These are phyloP conservation scores for Thalassiosira profunda DNA, from an alignment of 108 stramenopile species.

Conservation along the genomic window DNA sequence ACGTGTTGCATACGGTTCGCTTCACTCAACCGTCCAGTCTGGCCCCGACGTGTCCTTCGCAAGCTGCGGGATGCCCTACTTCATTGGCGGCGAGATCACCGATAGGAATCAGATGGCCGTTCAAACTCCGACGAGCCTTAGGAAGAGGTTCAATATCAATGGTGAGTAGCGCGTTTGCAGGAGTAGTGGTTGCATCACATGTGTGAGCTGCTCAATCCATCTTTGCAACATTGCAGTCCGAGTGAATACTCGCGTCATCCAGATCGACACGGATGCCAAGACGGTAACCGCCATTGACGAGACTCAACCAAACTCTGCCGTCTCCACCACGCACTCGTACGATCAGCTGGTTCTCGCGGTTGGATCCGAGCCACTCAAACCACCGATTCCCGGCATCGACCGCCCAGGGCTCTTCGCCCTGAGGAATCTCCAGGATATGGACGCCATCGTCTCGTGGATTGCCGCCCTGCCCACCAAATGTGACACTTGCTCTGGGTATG, in stretches of 20 bases:
- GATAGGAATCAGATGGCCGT: constrained; percentile 72
- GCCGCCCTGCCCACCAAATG: constrained; percentile 26
- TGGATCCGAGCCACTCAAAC: constrained; percentile 70
- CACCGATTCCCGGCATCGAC: constrained; percentile 74
- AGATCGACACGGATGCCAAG: constrained; percentile 54
- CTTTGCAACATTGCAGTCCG: constrained; percentile 45
- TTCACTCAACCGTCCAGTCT: background rate
- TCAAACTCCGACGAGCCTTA: constrained; percentile 63
- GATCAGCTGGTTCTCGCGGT: constrained; percentile 72
- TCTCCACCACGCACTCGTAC: constrained; percentile 30
- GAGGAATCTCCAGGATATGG: constrained; percentile 79
- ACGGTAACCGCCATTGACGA: constrained; percentile 45
- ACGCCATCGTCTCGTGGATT: constrained; percentile 59
- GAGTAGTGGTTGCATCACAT: too few species aligned
- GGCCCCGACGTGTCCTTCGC: constrained; percentile 75
- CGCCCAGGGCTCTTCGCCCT: constrained; percentile 62
- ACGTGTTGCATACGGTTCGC: background rate
- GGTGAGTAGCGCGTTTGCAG: too few species aligned
- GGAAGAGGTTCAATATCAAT: constrained; percentile 61
- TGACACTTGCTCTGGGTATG: background rate
- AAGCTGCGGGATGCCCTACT: constrained; percentile 79
- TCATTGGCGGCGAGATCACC: constrained; percentile 69
- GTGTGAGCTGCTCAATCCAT: too few species aligned
- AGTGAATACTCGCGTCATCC: constrained; percentile 57
- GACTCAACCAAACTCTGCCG: constrained; percentile 17